phyloP scores from a whole-genome alignment of 2,329 filamentous ascomycete genomes.

The Arthroderma uncinatum region DNA sequence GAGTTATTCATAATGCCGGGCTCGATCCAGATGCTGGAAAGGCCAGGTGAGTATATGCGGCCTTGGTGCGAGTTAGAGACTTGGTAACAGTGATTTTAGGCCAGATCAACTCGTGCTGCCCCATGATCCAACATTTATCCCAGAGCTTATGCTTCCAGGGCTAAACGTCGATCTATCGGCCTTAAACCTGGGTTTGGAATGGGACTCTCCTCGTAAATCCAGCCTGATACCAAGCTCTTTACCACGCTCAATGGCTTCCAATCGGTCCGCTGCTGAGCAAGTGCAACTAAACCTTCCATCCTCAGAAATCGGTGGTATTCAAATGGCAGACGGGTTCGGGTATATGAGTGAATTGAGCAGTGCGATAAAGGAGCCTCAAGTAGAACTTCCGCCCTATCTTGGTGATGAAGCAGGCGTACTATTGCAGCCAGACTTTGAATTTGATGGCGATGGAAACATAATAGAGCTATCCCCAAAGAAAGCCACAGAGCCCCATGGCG shows the following conservation, averaged over 20 bases:
- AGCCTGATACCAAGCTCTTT: constrained; percentile 27
- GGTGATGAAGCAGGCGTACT: constrained; percentile 38
- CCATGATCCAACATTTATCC: constrained; percentile 73
- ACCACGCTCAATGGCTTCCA: constrained; percentile 21
- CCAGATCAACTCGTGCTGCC: constrained; percentile 63
- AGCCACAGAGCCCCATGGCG: background rate
- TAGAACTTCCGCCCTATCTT: constrained; percentile 21
- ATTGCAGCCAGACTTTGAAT: constrained; percentile 47
- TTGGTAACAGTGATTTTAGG: constrained; percentile 36
- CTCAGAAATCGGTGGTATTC: constrained; percentile 35
- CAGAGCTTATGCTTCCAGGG: constrained; percentile 51
- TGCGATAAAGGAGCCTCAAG: constrained; percentile 22
- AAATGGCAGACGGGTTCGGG: constrained; percentile 26
- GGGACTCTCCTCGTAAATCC: constrained; percentile 24
- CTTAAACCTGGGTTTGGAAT: constrained; percentile 30
- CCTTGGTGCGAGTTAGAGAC: background rate
- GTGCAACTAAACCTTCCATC: constrained; percentile 40
- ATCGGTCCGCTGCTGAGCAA: constrained; percentile 16
- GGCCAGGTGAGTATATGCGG: constrained; percentile 47
- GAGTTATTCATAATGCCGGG: constrained; percentile 45
- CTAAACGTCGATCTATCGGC: constrained; percentile 45
- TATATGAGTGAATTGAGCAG: constrained; percentile 34
- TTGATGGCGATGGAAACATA: constrained; percentile 52
- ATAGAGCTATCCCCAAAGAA: constrained; percentile 33
- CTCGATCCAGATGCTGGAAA: constrained; percentile 62